These are phyloP conservation scores for Cryptococcus sp. DNA, from an alignment of 1,284 basidiomycete genomes.

Conservation along the genomic window DNA sequence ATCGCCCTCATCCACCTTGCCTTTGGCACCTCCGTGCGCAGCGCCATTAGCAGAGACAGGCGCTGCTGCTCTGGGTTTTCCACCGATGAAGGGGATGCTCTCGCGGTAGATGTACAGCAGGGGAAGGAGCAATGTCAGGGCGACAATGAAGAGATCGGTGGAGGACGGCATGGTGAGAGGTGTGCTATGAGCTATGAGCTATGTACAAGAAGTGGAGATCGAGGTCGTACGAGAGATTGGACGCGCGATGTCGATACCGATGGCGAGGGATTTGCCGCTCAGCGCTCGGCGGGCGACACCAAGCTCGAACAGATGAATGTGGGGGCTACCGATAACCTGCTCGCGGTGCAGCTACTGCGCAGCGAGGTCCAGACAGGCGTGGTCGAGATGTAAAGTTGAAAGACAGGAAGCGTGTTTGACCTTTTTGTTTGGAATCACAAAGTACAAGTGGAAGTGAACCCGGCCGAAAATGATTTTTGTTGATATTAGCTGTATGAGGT, in stretches of 20 bases:
- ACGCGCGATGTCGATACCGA: neutral
- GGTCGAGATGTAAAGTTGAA: too few species aligned
- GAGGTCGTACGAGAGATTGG: neutral
- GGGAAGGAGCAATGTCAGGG: slow-evolving; percentile 44
- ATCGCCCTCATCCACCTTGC: slow-evolving; percentile 68
- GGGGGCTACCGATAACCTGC: too few species aligned
- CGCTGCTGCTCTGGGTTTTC: slow-evolving; percentile 19
- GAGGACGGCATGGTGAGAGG: slow-evolving; percentile 42
- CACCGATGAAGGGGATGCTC: slow-evolving; percentile 49
- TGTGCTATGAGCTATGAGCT: neutral
- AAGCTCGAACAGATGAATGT: too few species aligned
- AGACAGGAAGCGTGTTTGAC: too few species aligned
- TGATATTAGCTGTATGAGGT: neutral
- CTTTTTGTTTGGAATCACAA: too few species aligned
- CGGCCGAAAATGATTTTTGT: neutral
- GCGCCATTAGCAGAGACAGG: neutral
- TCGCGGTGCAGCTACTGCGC: too few species aligned
- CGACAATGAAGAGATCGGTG: slow-evolving; percentile 44
- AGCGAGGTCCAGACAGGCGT: too few species aligned
- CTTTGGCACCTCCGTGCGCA: slow-evolving; percentile 19
- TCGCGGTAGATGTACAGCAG: slow-evolving; percentile 47
- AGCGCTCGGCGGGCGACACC: too few species aligned
- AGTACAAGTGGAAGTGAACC: neutral
- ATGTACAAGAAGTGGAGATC: neutral
- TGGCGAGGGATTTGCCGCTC: too few species aligned